These are phyloP conservation scores for Lanmaoa rubissima DNA, from an alignment of 768 basidiomycete genomes.

Conservation along the genomic window DNA sequence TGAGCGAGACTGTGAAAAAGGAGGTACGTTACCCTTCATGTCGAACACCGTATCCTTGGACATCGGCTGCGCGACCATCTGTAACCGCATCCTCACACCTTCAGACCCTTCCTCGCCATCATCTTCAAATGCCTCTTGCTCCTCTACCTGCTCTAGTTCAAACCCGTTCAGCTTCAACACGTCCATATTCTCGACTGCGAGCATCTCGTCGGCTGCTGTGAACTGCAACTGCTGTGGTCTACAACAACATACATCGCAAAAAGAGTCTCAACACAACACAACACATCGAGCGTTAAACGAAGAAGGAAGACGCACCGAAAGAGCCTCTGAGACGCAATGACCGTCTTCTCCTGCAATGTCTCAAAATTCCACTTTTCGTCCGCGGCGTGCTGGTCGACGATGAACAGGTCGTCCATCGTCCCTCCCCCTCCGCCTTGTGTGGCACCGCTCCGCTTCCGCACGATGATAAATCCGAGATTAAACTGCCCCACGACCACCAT, in stretches of 20 bases:
- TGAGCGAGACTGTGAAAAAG: not conserved
- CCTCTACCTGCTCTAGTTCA: constrained; percentile 63
- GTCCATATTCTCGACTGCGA: constrained; percentile 86
- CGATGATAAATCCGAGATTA: constrained; percentile 92
- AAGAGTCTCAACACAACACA: not conserved
- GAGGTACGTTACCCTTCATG: constrained; percentile 61
- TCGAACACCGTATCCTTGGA: constrained; percentile 92
- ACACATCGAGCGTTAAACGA: not conserved
- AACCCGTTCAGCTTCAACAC: constrained; percentile 86
- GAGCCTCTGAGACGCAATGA: constrained; percentile 81
- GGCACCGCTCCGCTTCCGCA: constrained; percentile 49
- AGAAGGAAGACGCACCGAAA: constrained; percentile 55
- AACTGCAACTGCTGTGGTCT: constrained; percentile 80
- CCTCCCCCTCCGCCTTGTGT: not conserved
- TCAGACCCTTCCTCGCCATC: not conserved
- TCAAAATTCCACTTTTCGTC: constrained; percentile 99
- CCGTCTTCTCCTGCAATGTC: constrained; percentile 85
- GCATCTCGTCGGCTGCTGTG: constrained; percentile 85
- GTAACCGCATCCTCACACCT: constrained; percentile 40
- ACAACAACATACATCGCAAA: not conserved
- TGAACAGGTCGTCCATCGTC: constrained; percentile 84
- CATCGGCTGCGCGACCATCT: constrained; percentile 78
- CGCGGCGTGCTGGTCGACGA: constrained; percentile 95
- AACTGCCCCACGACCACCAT: constrained; percentile 95
- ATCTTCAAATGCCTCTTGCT: constrained; percentile 9